phyloP scores from a whole-genome alignment of 192 early-diverging fungal genomes.

The Coemansia sp. region DNA sequence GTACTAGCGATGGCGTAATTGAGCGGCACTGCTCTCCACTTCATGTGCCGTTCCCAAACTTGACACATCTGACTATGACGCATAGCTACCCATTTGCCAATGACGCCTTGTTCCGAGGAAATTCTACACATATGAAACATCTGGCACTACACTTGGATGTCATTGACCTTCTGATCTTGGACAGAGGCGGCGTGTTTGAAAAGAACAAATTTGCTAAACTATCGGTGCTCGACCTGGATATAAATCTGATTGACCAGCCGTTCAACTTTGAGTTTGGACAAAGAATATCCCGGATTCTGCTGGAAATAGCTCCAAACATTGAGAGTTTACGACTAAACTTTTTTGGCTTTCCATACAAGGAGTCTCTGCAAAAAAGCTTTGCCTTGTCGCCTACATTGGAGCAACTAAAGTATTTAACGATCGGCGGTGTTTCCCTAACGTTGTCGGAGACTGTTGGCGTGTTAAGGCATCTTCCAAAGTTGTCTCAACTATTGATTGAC shows the following conservation, averaged over 20 bases:
- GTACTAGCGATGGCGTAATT: neutral
- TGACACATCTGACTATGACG: neutral
- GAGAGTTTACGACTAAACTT: slow-evolving; percentile 9
- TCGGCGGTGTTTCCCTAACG: neutral
- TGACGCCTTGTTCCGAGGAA: slow-evolving; percentile 23
- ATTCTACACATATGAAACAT: slow-evolving; percentile 5
- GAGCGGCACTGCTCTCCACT: neutral
- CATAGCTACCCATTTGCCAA: slow-evolving; percentile 24
- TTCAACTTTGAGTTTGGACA: neutral
- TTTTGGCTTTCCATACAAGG: slow-evolving; percentile 15
- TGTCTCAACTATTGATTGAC: slow-evolving; percentile 16
- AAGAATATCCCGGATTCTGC: slow-evolving; percentile 1
- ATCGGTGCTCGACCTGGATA: neutral
- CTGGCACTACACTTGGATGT: slow-evolving; percentile 13
- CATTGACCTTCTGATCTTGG: neutral
- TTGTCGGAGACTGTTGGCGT: slow-evolving; percentile 1
- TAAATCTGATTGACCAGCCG: slow-evolving; percentile 18
- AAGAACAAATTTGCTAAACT: slow-evolving; percentile 1
- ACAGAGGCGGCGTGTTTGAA: neutral
- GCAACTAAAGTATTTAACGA: neutral
- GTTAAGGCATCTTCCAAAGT: neutral
- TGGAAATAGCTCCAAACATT: slow-evolving; percentile 10
- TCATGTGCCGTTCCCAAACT: neutral
- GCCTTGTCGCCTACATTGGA: neutral
- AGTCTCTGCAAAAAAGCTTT: slow-evolving; percentile 9